These are phyloP conservation scores for Sugiyamaella paludigena DNA, from an alignment of 1,139 yeast genomes.

Conservation along the genomic window DNA sequence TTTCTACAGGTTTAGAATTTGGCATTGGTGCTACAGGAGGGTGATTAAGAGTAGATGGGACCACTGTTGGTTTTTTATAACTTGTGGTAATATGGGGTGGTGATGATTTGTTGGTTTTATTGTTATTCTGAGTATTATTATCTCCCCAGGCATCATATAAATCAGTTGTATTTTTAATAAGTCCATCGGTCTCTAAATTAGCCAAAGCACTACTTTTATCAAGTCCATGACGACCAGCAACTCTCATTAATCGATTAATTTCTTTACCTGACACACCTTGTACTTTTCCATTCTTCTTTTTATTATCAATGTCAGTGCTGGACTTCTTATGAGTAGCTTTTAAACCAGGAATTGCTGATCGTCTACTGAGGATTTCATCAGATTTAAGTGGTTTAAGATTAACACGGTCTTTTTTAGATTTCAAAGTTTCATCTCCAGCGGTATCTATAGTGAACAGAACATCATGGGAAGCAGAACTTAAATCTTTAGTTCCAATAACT, in stretches of 20 bases:
- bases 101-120: background rate
- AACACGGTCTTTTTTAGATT: constrained; percentile 39
- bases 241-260: constrained; percentile 63
- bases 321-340: constrained; percentile 40
- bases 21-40: constrained; percentile 50
- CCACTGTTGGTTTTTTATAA: constrained; percentile 18
- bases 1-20: constrained; percentile 42
- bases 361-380: constrained; percentile 68
- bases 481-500: constrained; percentile 49
- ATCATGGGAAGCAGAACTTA: constrained; percentile 26
- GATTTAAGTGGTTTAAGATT: constrained; percentile 52
- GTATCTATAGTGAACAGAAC: constrained; percentile 73
- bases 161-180: constrained; percentile 40
- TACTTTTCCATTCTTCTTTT: constrained; percentile 42
- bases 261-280: constrained; percentile 71
- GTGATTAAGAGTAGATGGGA: constrained; percentile 48
- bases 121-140: constrained; percentile 19
- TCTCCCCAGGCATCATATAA: constrained; percentile 69
- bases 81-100: background rate
- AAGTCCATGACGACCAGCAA: constrained; percentile 74
- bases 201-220: constrained; percentile 46
- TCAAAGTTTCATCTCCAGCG: constrained; percentile 50
- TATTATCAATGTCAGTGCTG: constrained; percentile 37
- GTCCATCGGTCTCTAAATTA: constrained; percentile 60
- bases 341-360: constrained; percentile 77